phyloP scores from a whole-genome alignment of 768 basidiomycete genomes.

The Agaricus subrufescens region DNA sequence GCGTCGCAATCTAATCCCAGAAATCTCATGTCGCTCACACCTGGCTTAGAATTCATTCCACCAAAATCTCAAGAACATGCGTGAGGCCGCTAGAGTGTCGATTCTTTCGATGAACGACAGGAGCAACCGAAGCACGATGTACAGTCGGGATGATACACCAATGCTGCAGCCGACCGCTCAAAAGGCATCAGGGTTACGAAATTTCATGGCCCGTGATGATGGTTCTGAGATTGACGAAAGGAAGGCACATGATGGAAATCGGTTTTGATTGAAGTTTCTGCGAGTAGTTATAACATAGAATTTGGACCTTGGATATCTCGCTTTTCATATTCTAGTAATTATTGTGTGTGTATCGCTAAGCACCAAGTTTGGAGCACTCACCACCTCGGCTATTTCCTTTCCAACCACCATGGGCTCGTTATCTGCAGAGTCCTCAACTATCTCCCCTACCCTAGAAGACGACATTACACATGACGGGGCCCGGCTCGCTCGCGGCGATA shows the following conservation, averaged over 20 bases:
- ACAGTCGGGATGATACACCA: slow-evolving; percentile 50
- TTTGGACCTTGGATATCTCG: neutral
- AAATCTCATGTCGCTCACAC: neutral
- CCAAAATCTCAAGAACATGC: slow-evolving; percentile 76
- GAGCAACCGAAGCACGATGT: slow-evolving; percentile 46
- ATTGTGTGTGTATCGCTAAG: neutral
- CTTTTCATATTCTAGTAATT: neutral
- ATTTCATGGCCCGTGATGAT: slow-evolving; percentile 46
- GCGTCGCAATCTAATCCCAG: neutral
- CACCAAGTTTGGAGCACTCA: slow-evolving; percentile 5
- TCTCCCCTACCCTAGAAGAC: slow-evolving; percentile 32
- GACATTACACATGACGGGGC: slow-evolving; percentile 29
- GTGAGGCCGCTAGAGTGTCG: slow-evolving; percentile 66
- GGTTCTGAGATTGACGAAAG: slow-evolving; percentile 46
- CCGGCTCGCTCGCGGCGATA: slow-evolving; percentile 18
- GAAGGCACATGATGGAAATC: slow-evolving; percentile 26
- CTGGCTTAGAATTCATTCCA: slow-evolving; percentile 64
- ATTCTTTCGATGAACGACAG: slow-evolving; percentile 49
- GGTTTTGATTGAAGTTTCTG: slow-evolving; percentile 25
- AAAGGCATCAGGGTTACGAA: slow-evolving; percentile 52
- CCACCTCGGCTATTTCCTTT: neutral
- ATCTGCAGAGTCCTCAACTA: slow-evolving; percentile 28
- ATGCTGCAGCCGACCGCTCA: slow-evolving; percentile 44
- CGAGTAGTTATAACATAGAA: slow-evolving; percentile 7
- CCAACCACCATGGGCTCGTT: slow-evolving; percentile 8